These are phyloP conservation scores for Fallopia convolvulus DNA, from an alignment of 148 eudicot genomes.

Conservation along the genomic window DNA sequence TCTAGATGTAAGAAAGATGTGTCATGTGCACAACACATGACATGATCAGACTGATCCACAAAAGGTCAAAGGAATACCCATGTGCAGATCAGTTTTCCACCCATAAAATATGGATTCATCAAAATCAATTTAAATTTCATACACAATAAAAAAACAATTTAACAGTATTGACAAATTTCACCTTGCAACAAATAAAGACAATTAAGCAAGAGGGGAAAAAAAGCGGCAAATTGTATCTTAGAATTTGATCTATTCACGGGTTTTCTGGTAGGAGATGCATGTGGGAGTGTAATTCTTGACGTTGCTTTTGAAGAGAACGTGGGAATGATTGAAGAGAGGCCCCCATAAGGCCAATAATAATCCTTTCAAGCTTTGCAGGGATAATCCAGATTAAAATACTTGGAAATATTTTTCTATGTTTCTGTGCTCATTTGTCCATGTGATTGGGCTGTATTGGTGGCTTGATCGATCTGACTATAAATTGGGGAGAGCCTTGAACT, in stretches of 20 bases:
- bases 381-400: constrained; percentile 9
- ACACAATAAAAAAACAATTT: not conserved
- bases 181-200: constrained; percentile 6
- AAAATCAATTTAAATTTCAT: not conserved
- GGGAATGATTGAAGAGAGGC: constrained; percentile 38
- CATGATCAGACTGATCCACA: constrained; percentile 10
- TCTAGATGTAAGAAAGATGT: constrained; percentile 4
- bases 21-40: constrained; percentile 31
- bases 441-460: constrained; percentile 27
- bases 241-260: constrained; percentile 24
- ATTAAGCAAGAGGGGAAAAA: constrained; percentile 7
- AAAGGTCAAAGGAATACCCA: constrained; percentile 34
- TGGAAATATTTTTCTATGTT: not conserved
- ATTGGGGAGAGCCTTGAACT: not conserved
- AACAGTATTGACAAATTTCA: not conserved
- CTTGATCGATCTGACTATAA: constrained; percentile 9
- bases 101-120: not conserved
- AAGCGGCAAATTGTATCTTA: constrained; percentile 20
- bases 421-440: constrained; percentile 17
- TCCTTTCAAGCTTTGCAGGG: constrained; percentile 15
- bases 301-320: constrained; percentile 34
- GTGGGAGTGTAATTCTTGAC: constrained; percentile 32
- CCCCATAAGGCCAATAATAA: constrained; percentile 17
- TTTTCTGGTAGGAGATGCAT: constrained; percentile 30
- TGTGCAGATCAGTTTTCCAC: constrained; percentile 10